Evolutionary conservation across 257 asterid species (phyloP).

Genomic region (Jacaranda copaia): DNA sequence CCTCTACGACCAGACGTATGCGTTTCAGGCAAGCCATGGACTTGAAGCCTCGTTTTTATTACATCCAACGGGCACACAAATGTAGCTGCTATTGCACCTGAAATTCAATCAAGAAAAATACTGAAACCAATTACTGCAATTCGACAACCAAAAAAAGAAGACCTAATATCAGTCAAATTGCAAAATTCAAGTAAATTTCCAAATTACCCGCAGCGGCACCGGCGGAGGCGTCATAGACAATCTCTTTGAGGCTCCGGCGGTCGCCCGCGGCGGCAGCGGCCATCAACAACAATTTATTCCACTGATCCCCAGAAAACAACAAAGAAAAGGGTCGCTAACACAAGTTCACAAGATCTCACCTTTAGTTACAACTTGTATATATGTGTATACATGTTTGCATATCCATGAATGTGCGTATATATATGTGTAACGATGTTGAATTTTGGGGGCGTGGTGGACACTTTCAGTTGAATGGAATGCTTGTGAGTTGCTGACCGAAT

Average conservation of each 20-base stretch:
- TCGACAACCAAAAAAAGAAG: background rate
- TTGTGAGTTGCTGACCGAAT: conserved; percentile 26
- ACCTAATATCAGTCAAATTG: conserved; percentile 5
- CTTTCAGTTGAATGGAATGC: conserved; percentile 35
- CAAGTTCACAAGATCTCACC: conserved; percentile 30
- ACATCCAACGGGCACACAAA: conserved; percentile 95
- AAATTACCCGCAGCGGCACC: conserved; percentile 97
- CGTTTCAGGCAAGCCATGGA: conserved; percentile 73
- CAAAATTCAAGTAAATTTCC: conserved; percentile 5
- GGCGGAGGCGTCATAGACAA: conserved; percentile 76
- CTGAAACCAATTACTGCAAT: conserved; percentile 24
- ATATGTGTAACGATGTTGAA: background rate
- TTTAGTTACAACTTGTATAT: background rate
- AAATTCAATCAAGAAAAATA: conserved; percentile 22
- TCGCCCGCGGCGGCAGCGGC: conserved; percentile 49
- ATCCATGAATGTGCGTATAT: background rate
- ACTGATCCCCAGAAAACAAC: conserved; percentile 35
- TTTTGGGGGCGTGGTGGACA: conserved; percentile 37
- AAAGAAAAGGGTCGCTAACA: conserved; percentile 2
- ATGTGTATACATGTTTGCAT: background rate
- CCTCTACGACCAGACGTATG: conserved; percentile 72
- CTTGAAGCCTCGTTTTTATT: conserved; percentile 90
- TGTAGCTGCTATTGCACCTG: conserved; percentile 98
- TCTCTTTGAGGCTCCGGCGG: conserved; percentile 57
- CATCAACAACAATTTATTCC: conserved; percentile 37